Evolutionary conservation across 208 protist species (phyloP).

Genomic region (Leishmania aethiopica): DNA sequence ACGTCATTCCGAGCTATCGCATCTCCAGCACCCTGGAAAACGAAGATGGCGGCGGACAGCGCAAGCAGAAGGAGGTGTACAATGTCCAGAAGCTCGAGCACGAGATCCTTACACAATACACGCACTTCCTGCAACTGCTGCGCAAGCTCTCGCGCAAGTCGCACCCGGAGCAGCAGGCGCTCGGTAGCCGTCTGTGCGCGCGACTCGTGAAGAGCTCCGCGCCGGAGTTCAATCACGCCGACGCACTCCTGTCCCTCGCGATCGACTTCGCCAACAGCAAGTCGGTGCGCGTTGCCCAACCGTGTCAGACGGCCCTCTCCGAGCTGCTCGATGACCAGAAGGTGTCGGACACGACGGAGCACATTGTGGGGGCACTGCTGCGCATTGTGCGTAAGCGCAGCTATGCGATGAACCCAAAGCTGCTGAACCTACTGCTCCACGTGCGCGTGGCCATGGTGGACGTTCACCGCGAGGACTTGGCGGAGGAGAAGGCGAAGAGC

Average conservation of each 20-base stretch:
- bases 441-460: conserved; percentile 93
- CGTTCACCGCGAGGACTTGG: conserved; percentile 86
- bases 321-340: conserved; percentile 87
- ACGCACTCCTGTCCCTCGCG: conserved; percentile 77
- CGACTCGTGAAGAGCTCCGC: conserved; percentile 77
- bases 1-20: conserved; percentile 89
- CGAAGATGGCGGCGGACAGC: conserved; percentile 80
- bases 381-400: conserved; percentile 90
- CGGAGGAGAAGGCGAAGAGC: conserved; percentile 92
- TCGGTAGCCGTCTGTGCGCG: conserved; percentile 89
- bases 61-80: conserved; percentile 92
- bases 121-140: conserved; percentile 92
- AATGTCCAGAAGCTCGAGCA: conserved; percentile 91
- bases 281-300: conserved; percentile 87
- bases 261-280: conserved; percentile 90
- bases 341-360: conserved; percentile 87
- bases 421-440: conserved; percentile 87
- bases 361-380: conserved; percentile 76
- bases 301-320: conserved; percentile 72
- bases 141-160: conserved; percentile 82
- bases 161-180: conserved; percentile 92
- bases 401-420: conserved; percentile 93
- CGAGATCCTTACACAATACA: conserved; percentile 91
- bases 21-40: conserved; percentile 81
- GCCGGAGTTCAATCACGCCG: conserved; percentile 89